Evolutionary conservation across 306 rosid genomes (phyloP).

Genomic region (Trichosanthes truncata): DNA sequence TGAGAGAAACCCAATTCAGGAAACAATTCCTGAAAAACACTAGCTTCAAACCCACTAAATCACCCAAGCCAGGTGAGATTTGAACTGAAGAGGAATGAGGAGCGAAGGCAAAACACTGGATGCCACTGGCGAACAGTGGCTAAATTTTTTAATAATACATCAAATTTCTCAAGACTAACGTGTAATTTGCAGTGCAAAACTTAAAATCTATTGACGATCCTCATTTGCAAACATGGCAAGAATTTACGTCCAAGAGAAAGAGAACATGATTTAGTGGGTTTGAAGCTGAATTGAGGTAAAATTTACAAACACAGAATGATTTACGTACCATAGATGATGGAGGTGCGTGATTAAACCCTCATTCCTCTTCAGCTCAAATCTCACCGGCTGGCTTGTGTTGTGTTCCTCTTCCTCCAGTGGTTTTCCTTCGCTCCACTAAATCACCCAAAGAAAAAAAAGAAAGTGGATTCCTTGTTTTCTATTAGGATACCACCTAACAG

Average conservation of each 20-base stretch:
- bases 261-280: neutral
- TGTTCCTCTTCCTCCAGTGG: neutral
- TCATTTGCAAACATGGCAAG: neutral
- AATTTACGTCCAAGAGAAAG: neutral
- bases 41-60: too few relatives aligned
- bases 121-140: constrained; percentile 26
- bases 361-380: neutral
- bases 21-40: too few relatives aligned
- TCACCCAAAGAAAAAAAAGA: too few relatives aligned
- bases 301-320: neutral
- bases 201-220: neutral
- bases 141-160: neutral
- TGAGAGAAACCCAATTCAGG: too few relatives aligned
- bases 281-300: neutral
- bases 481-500: too few relatives aligned
- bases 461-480: too few relatives aligned
- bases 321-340: neutral
- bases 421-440: neutral
- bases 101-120: too few relatives aligned
- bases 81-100: too few relatives aligned
- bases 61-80: too few relatives aligned
- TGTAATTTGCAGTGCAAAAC: neutral
- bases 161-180: neutral
- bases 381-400: neutral
- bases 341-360: neutral